Conservation (phyloP, 2,329 filamentous ascomycete species). For the Colletotrichum sp. region DNA sequence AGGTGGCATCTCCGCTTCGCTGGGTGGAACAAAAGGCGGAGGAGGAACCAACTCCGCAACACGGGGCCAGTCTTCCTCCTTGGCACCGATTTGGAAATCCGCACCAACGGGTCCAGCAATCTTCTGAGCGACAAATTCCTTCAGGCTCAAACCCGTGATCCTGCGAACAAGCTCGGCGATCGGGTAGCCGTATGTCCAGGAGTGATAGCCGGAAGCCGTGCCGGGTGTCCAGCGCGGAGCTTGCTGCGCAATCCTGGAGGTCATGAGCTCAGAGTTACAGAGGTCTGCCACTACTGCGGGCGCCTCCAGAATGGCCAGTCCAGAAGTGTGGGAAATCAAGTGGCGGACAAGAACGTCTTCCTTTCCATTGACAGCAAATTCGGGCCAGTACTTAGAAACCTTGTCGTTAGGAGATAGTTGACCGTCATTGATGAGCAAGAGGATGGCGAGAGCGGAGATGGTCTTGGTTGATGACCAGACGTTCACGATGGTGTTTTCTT, state of each 20-base stretch:
- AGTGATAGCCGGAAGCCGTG: conserved; percentile 47
- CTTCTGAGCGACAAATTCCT: conserved; percentile 40
- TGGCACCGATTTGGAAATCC: conserved; percentile 51
- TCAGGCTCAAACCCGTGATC: conserved; percentile 42
- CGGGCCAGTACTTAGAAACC: conserved; percentile 50
- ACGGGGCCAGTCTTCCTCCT: conserved; percentile 45
- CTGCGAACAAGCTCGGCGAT: conserved; percentile 48
- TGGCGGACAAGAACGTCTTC: conserved; percentile 43
- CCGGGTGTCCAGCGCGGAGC: conserved; percentile 50
- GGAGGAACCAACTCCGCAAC: conserved; percentile 38
- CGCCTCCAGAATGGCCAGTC: conserved; percentile 37
- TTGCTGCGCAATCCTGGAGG: conserved; percentile 41
- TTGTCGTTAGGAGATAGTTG: conserved; percentile 38
- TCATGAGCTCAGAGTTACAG: conserved; percentile 32
- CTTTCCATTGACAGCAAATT: conserved; percentile 47
- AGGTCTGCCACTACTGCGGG: conserved; percentile 35
- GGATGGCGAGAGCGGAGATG: conserved; percentile 37
- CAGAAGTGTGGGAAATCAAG: conserved; percentile 44
- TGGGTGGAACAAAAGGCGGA: background rate
- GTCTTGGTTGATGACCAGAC: conserved; percentile 48
- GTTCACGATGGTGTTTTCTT: conserved; percentile 41
- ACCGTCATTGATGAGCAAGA: conserved; percentile 45
- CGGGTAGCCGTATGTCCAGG: conserved; percentile 42
- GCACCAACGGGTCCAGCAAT: conserved; percentile 46
- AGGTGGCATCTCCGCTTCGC: conserved; percentile 18